Percentiles rank a stretch among this genome's conserved stretches.
Conservation (phyloP, 371 early-diverging fungal species). For the Mortierella sp. region DNA sequence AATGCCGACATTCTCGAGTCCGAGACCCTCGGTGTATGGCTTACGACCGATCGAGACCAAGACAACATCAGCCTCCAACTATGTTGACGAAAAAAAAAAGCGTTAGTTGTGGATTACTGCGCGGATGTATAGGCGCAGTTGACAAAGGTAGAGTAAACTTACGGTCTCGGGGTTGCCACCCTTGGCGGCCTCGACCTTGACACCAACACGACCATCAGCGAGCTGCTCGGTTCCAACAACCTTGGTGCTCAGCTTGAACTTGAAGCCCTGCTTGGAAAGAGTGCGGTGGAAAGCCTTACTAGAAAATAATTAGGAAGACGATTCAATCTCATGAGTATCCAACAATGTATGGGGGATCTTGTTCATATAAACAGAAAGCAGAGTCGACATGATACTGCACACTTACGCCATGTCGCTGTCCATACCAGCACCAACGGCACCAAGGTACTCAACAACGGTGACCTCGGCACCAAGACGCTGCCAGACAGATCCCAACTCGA, state of each 20-base stretch:
- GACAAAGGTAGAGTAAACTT: constrained; percentile 46
- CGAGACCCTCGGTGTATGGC: constrained; percentile 94
- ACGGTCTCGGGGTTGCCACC: constrained; percentile 84
- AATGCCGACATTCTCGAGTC: constrained; percentile 93
- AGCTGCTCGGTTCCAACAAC: constrained; percentile 89
- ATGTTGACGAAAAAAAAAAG: not conserved
- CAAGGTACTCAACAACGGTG: constrained; percentile 96
- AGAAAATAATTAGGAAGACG: constrained; percentile 5
- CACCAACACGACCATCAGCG: constrained; percentile 87
- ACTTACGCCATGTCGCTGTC: constrained; percentile 92
- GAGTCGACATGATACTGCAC: not conserved
- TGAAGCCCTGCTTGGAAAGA: constrained; percentile 96
- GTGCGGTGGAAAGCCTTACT: constrained; percentile 92
- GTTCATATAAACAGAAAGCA: not conserved
- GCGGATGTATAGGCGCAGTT: not conserved
- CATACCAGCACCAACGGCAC: constrained; percentile 97
- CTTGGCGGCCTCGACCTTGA: constrained; percentile 94
- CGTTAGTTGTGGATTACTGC: not conserved
- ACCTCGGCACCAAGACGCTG: constrained; percentile 95
- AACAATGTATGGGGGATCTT: not conserved
- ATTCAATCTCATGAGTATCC: not conserved
- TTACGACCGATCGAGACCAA: constrained; percentile 96
- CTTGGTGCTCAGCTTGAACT: constrained; percentile 98
- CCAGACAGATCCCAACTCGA: constrained; percentile 99
- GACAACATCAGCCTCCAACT: constrained; percentile 94